These are phyloP conservation scores for Xylaria sp. DNA, from an alignment of 2,329 filamentous ascomycete species.

Conservation along the genomic window DNA sequence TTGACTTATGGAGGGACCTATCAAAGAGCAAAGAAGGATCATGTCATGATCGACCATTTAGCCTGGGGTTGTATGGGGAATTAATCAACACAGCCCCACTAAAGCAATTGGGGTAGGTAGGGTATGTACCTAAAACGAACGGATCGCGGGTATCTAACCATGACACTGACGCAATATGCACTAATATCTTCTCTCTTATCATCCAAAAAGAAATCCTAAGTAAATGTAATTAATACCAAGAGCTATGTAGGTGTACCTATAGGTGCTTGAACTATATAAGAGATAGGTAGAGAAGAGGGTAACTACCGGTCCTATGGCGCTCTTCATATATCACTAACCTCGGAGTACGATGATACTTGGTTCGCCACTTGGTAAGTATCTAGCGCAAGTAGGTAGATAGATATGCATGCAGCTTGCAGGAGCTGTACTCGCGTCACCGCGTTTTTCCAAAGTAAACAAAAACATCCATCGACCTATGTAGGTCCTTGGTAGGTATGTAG, in stretches of 20 bases:
- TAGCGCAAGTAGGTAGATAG: background rate
- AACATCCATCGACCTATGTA: background rate
- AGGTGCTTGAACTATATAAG: background rate
- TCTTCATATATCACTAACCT: background rate
- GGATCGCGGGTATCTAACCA: background rate
- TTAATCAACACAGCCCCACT: background rate
- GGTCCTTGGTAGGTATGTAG: background rate
- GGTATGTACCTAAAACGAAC: no score
- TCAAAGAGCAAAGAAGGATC: no score
- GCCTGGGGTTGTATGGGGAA: background rate
- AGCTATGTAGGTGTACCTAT: background rate
- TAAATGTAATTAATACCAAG: background rate
- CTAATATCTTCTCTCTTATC: background rate
- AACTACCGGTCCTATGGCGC: background rate
- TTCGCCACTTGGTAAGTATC: no score
- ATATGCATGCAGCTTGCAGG: constrained; percentile 31
- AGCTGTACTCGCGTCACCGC: constrained; percentile 27
- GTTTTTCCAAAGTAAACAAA: constrained; percentile 45
- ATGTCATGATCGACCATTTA: background rate
- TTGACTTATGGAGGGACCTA: no score
- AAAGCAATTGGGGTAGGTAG: background rate
- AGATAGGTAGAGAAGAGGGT: background rate
- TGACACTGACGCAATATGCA: background rate
- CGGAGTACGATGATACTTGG: background rate
- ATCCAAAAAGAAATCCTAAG: background rate